Evolutionary conservation across 2,329 filamentous ascomycete species (phyloP), one percentile per base, ranked within the genome.

Genomic region (Xylaria sp.): DNA sequence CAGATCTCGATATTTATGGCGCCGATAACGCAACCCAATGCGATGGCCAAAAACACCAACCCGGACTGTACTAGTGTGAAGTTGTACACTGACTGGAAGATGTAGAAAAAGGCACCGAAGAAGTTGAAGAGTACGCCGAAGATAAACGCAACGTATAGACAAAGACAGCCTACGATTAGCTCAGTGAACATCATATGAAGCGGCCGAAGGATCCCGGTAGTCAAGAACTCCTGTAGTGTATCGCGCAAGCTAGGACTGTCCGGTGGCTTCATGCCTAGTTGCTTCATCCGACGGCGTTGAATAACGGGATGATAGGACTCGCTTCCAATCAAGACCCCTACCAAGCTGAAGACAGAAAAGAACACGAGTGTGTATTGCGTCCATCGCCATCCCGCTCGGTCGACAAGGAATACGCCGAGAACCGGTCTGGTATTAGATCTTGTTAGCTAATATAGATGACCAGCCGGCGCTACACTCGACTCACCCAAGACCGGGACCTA

Each of bases 171-270:
- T 1, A 89, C 83, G 37, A 90, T 87, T 2, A 87, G 87, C 67
- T 90, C 87, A 1, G 82, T 81, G 40, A 87, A 70, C 7, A 90
- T 77, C 79, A 90, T 87, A 44, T 81, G 79, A 0, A 87, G 17
- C 0, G 85, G 85, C 10, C 84, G 77, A 15, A 83, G 62, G 1
- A 85, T 70, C 1, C 80, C 78, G 1, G 79, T 72, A 0, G 78
- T 73, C 3, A 80, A 62, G 59, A 83, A 81, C 1, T 63, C 17
- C 19, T 65, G 67, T 25, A 78, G 44, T 3, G 68, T 72, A 7
- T 67, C 52, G 0, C 47, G 8, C 3, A 74, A 13, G 0, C 77
- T 71, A 0, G 72, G 69, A 0, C 53, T 51, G 0, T 67, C 64
- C 1, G 73, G 70, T 0, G 73, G 25, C 0, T 71, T 38, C 4